Conservation (phyloP, 164 flowering plant species). For the Brasenia schreberi region DNA sequence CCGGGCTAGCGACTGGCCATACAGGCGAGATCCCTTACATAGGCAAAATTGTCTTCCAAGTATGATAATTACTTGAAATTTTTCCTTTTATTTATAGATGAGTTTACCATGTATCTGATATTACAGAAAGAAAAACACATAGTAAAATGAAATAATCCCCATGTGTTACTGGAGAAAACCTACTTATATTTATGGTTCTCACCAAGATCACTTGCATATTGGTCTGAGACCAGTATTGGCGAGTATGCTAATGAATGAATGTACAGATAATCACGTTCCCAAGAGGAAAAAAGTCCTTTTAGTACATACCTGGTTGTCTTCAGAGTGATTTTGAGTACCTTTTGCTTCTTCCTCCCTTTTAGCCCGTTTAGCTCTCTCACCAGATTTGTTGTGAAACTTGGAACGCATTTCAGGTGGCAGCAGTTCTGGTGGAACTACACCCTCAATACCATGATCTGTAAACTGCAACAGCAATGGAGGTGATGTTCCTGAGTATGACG, state of each 20-base stretch:
- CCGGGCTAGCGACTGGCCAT: too few relatives aligned
- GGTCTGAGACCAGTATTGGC: background rate
- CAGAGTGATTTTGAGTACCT: conserved; percentile 37
- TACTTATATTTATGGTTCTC: background rate
- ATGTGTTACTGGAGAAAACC: background rate
- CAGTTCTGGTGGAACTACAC: conserved; percentile 87
- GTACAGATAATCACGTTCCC: background rate
- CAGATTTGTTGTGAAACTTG: conserved; percentile 60
- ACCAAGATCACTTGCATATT: background rate
- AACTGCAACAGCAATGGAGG: conserved; percentile 41
- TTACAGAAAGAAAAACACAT: background rate
- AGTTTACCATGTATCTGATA: background rate
- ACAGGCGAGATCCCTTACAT: too few relatives aligned
- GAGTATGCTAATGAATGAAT: background rate
- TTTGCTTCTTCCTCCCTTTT: conserved; percentile 72
- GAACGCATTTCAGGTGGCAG: conserved; percentile 69
- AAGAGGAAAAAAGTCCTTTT: background rate
- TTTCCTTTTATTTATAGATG: background rate
- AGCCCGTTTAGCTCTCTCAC: conserved; percentile 74
- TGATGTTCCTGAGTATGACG: background rate
- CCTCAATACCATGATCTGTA: conserved; percentile 84
- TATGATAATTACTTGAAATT: too few relatives aligned
- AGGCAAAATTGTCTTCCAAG: too few relatives aligned
- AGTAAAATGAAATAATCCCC: background rate
- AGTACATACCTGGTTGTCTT: conserved; percentile 60